phyloP scores from a whole-genome alignment of 2,329 filamentous ascomycete species.

The Stagonosporopsis cucurbitacearum region DNA sequence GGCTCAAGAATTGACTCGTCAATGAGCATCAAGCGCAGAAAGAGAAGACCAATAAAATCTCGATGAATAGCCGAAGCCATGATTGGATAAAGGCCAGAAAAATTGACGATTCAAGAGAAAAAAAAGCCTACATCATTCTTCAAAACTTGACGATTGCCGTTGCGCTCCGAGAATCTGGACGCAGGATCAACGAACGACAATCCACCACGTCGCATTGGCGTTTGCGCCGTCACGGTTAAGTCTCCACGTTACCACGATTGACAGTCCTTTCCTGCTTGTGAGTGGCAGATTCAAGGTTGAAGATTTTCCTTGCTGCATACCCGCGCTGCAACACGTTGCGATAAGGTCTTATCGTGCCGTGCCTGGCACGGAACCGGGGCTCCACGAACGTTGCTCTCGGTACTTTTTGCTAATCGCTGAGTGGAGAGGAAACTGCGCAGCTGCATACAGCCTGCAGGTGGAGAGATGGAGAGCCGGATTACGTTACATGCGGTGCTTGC shows the following conservation, averaged over 20 bases:
- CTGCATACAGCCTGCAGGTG: slow-evolving; percentile 23
- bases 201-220: slow-evolving; percentile 29
- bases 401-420: slow-evolving; percentile 22
- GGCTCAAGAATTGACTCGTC: slow-evolving; percentile 6
- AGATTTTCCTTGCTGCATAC: slow-evolving; percentile 32
- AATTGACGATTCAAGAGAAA: background rate
- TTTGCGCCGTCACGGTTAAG: slow-evolving; percentile 17
- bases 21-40: background rate
- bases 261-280: slow-evolving; percentile 9
- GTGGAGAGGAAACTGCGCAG: slow-evolving; percentile 28
- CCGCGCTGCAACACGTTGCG: slow-evolving; percentile 27
- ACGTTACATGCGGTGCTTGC: slow-evolving; percentile 21
- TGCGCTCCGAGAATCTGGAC: slow-evolving; percentile 17
- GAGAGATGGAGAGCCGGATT: slow-evolving; percentile 16
- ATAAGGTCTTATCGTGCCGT: slow-evolving; percentile 34
- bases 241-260: slow-evolving; percentile 12
- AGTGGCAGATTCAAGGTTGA: slow-evolving; percentile 20
- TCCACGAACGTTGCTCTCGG: slow-evolving; percentile 32
- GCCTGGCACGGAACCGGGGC: slow-evolving; percentile 22
- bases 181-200: slow-evolving; percentile 23
- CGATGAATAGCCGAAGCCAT: background rate
- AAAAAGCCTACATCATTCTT: slow-evolving; percentile 15
- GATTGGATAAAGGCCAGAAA: slow-evolving; percentile 6
- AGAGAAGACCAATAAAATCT: slow-evolving; percentile 3
- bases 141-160: slow-evolving; percentile 14